Conservation (phyloP, 2,329 filamentous ascomycete genomes). For the Trichoderma gracile region DNA sequence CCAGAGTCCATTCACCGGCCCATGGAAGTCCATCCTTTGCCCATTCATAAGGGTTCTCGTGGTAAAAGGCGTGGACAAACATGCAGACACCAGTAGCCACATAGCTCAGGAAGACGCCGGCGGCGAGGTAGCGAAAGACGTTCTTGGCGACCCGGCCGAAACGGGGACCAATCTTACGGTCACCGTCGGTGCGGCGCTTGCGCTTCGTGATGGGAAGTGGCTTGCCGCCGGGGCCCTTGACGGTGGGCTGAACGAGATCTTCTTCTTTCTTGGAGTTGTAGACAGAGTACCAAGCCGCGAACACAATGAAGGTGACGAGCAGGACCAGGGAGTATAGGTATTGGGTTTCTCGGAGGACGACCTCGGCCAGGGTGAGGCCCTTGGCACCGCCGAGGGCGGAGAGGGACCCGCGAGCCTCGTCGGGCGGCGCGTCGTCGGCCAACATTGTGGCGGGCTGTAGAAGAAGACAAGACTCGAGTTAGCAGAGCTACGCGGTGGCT, state of each 20-base stretch:
- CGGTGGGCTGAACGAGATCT: constrained; percentile 47
- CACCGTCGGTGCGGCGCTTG: constrained; percentile 50
- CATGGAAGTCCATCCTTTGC: constrained; percentile 56
- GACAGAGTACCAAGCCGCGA: constrained; percentile 55
- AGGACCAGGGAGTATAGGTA: constrained; percentile 56
- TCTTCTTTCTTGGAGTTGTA: constrained; percentile 53
- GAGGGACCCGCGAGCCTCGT: constrained; percentile 31
- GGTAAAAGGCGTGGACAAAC: constrained; percentile 68
- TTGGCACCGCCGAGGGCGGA: constrained; percentile 26
- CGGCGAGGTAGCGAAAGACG: constrained; percentile 73
- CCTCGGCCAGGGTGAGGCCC: constrained; percentile 41
- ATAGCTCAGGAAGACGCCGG: constrained; percentile 71
- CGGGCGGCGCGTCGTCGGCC: constrained; percentile 38
- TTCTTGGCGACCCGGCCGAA: constrained; percentile 68
- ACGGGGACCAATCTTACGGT: constrained; percentile 49
- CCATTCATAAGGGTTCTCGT: constrained; percentile 43
- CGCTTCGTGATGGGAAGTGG: constrained; percentile 72
- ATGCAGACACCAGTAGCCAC: constrained; percentile 72
- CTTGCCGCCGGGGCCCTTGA: constrained; percentile 83
- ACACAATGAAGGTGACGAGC: constrained; percentile 52
- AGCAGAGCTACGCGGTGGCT: constrained; percentile 10
- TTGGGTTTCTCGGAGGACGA: constrained; percentile 49
- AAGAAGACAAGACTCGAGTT: constrained; percentile 1
- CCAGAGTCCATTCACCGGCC: constrained; percentile 76
- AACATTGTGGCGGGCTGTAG: constrained; percentile 41